phyloP scores from a whole-genome alignment of 441 rosid species.

The Adansonia gregorii region DNA sequence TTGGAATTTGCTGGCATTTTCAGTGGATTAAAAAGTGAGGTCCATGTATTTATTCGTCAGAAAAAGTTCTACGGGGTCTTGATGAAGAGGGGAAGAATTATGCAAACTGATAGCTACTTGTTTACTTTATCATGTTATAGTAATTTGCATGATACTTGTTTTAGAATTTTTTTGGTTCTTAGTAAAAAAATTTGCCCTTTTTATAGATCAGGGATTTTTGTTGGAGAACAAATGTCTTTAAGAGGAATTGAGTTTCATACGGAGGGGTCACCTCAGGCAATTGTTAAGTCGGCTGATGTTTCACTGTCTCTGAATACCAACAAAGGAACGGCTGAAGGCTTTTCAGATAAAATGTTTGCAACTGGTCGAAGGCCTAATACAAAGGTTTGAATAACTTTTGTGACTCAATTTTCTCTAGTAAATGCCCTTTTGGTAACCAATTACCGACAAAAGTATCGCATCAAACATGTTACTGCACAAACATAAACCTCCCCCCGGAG shows the following conservation, averaged over 20 bases:
- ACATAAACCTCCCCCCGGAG: neutral
- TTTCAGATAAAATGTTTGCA: slow-evolving; percentile 93
- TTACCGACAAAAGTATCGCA: neutral
- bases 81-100: slow-evolving; percentile 73
- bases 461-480: neutral
- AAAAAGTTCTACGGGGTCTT: slow-evolving; percentile 83
- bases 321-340: slow-evolving; percentile 83
- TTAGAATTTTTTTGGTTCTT: neutral
- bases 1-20: slow-evolving; percentile 89
- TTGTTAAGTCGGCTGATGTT: slow-evolving; percentile 68
- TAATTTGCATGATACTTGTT: neutral
- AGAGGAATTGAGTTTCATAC: slow-evolving; percentile 88
- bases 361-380: slow-evolving; percentile 88
- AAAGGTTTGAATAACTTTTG: slow-evolving; percentile 50
- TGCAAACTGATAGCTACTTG: slow-evolving; percentile 21
- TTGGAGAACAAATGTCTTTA: slow-evolving; percentile 79
- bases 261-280: slow-evolving; percentile 81
- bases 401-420: slow-evolving; percentile 9
- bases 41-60: slow-evolving; percentile 88
- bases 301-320: slow-evolving; percentile 74
- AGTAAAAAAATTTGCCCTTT: neutral
- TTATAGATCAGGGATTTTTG: slow-evolving; percentile 78
- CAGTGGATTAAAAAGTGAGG: slow-evolving; percentile 74
- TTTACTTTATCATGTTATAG: neutral
- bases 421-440: neutral